phyloP scores from a whole-genome alignment of 2,329 filamentous ascomycete species.

The Coniochaeta ligniaria region DNA sequence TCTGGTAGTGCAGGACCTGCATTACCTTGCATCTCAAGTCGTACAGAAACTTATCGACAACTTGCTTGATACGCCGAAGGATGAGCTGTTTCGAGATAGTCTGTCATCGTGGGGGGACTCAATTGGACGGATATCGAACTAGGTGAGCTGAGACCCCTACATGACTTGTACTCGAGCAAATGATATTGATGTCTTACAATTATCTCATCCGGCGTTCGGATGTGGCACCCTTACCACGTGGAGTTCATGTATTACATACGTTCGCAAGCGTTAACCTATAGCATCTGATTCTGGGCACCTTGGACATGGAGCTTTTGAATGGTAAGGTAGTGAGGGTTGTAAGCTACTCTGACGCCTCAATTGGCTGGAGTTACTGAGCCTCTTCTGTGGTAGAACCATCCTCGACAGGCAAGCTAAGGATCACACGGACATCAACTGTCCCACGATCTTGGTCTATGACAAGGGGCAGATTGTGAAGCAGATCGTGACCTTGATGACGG shows the following conservation, averaged over 20 bases:
- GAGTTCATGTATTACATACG: too few relatives aligned
- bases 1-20: neutral
- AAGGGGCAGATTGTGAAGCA: conserved; percentile 93
- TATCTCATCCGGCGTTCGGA: neutral
- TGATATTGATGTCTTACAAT: neutral
- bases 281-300: too few relatives aligned
- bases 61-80: neutral
- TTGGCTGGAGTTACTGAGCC: too few relatives aligned
- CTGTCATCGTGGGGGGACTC: neutral
- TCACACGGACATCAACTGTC: conserved; percentile 94
- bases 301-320: too few relatives aligned
- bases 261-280: neutral
- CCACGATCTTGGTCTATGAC: conserved; percentile 86
- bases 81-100: too few relatives aligned
- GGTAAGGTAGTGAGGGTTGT: too few relatives aligned
- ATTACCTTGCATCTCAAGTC: neutral
- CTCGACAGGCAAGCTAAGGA: conserved; percentile 80
- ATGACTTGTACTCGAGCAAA: neutral
- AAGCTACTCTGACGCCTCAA: too few relatives aligned
- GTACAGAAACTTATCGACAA: neutral
- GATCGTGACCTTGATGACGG: conserved; percentile 76
- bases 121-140: too few relatives aligned
- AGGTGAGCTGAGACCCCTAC: neutral
- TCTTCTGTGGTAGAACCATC: too few relatives aligned
- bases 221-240: neutral